Evolutionary conservation across 495 filamentous ascomycete genomes (phyloP).

Genomic region (Choiromyces venosus): DNA sequence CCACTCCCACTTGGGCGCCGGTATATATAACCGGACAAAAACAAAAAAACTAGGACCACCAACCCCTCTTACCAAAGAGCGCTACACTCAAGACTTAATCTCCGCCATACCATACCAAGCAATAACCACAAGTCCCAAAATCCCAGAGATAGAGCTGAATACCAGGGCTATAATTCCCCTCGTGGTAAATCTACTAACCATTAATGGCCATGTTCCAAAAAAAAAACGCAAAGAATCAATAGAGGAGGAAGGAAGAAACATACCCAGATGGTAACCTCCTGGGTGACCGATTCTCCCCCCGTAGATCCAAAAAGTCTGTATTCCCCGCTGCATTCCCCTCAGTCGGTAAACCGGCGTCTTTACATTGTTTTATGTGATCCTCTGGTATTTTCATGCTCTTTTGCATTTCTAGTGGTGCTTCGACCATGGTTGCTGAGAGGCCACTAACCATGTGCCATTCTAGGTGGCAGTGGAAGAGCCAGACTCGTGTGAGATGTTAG

Average conservation of each 20-base stretch:
- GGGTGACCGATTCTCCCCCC: constrained; percentile 55
- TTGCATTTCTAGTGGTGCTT: constrained; percentile 58
- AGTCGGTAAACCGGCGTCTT: constrained; percentile 47
- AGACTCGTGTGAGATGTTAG: constrained; percentile 47
- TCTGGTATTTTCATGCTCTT: constrained; percentile 55
- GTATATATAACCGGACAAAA: neutral
- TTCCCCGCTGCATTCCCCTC: constrained; percentile 75
- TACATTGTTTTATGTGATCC: constrained; percentile 60
- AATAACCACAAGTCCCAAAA: constrained; percentile 67
- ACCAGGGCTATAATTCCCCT: constrained; percentile 66
- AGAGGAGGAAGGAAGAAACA: constrained; percentile 25
- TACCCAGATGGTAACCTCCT: constrained; percentile 58
- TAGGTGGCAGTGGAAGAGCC: constrained; percentile 59
- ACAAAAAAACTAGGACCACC: neutral
- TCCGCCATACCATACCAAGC: constrained; percentile 59
- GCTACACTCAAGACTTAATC: neutral
- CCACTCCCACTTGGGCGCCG: neutral
- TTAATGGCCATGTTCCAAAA: neutral
- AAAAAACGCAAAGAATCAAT: neutral
- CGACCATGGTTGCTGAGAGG: constrained; percentile 58
- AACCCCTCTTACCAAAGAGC: neutral
- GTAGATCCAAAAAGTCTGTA: constrained; percentile 58
- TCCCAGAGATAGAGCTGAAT: constrained; percentile 63
- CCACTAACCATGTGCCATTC: constrained; percentile 60
- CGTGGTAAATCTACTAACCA: constrained; percentile 54